Percentiles rank a stretch among this genome's conserved stretches.
phyloP scores from a whole-genome alignment of 2,329 filamentous ascomycete species.

The Xylaria sp. region DNA sequence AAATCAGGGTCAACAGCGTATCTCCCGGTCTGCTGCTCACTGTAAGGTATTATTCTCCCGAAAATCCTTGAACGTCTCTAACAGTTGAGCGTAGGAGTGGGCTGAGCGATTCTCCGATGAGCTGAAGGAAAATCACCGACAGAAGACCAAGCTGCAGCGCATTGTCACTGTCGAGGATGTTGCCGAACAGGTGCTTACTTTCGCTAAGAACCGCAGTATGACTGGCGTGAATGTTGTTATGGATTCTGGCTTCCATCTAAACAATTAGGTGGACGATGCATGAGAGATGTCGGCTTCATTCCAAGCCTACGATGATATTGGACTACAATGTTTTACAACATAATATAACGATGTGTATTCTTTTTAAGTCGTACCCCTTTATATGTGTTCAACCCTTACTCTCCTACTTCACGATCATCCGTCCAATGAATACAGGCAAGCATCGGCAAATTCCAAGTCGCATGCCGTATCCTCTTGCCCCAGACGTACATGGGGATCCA shows the following conservation, averaged over 20 bases:
- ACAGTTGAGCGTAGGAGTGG: conserved; percentile 55
- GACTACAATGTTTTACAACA: background rate
- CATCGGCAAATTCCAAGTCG: conserved; percentile 52
- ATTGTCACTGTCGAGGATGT: conserved; percentile 60
- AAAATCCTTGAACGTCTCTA: conserved; percentile 19
- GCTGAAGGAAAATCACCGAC: conserved; percentile 53
- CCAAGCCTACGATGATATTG: background rate
- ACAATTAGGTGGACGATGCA: background rate
- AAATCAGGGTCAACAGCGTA: conserved; percentile 62
- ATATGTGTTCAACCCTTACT: conserved; percentile 38
- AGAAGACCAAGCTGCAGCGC: conserved; percentile 62
- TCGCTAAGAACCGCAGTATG: conserved; percentile 51
- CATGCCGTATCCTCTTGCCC: conserved; percentile 51
- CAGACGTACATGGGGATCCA: conserved; percentile 56
- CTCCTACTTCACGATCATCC: conserved; percentile 57
- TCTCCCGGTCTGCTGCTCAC: conserved; percentile 57
- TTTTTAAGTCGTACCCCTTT: background rate
- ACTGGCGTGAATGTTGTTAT: conserved; percentile 57
- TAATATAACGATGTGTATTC: background rate
- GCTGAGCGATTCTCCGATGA: conserved; percentile 62
- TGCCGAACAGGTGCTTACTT: conserved; percentile 54
- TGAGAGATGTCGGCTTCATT: no score
- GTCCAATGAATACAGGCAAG: conserved; percentile 52
- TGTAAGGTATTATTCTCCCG: conserved; percentile 35
- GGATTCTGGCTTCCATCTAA: conserved; percentile 45